Evolutionary conservation across 1,139 yeast species (phyloP), one percentile per base, ranked within the genome.

Genomic region (Magnusiomyces ingens): DNA sequence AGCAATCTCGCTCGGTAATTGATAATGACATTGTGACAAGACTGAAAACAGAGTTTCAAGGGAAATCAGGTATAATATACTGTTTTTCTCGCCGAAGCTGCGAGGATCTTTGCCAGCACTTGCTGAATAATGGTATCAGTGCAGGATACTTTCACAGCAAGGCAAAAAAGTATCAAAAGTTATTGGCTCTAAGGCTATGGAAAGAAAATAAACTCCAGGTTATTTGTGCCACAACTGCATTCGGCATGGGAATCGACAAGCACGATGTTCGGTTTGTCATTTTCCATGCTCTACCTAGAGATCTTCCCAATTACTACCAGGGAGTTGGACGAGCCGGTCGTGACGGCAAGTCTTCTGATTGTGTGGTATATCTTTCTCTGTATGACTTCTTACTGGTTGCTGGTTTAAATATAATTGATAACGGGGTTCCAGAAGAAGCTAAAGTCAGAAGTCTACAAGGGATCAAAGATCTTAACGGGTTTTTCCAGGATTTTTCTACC

Each of bases 251-350:
- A 52, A 93, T 93, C 56, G 99, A 93, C 71, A 93, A 93, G 67
- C 89, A 97, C 0, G 95, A 93, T 68, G 99, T 93, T 8, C 72
- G 99, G 52, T 91, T 79, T 73, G 98, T 93, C 75, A 85, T 57
- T 86, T 91, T 13, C 73, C 75, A 85, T 57, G 86, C 91, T 13
- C 73, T 93, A 40, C 98, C 99, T 0, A 74, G 96, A 63, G 87
- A 90, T 50, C 72, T 93, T 57, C 99, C 93, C 71, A 98, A 98
- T 0, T 93, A 93, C 66, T 93, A 93, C 63, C 99, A 93, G 70
- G 99, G 93, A 67, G 90, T 98, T 1, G 99, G 99, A 13, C 82
- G 99, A 69, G 99, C 98, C 1, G 99, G 99, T 3, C 80, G 99
- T 71, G 99, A 93, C 72, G 97, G 98, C 0, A 72, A 79, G 3